Evolutionary conservation across 2,329 filamentous ascomycete genomes (phyloP).

Genomic region (Microsporum canis): DNA sequence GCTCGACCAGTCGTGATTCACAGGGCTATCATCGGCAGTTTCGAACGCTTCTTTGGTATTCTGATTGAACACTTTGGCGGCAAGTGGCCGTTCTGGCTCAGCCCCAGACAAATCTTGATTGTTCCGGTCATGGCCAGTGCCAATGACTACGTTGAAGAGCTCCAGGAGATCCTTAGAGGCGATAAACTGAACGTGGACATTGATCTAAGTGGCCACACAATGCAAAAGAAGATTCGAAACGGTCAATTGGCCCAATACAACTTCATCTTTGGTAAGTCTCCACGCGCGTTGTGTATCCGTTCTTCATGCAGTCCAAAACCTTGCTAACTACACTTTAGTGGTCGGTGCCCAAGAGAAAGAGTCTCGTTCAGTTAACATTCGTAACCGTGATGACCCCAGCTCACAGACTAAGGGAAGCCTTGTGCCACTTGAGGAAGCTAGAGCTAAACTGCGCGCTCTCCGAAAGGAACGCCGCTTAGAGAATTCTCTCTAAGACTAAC

Average conservation of each 20-base stretch:
- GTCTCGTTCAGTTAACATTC: slow-evolving; percentile 49
- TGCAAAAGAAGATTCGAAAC: slow-evolving; percentile 43
- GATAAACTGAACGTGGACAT: slow-evolving; percentile 40
- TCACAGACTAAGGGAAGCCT: slow-evolving; percentile 53
- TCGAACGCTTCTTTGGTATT: slow-evolving; percentile 42
- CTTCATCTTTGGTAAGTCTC: slow-evolving; percentile 39
- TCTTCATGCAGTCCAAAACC: background rate
- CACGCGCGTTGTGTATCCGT: background rate
- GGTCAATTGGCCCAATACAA: slow-evolving; percentile 41
- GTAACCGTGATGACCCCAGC: slow-evolving; percentile 51
- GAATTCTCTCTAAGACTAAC: slow-evolving; percentile 25
- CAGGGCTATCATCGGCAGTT: slow-evolving; percentile 41
- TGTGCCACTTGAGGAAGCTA: slow-evolving; percentile 48
- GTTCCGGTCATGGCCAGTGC: slow-evolving; percentile 41
- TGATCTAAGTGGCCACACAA: slow-evolving; percentile 39
- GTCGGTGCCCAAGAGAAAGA: slow-evolving; percentile 53
- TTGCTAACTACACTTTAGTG: slow-evolving; percentile 28
- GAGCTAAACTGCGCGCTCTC: slow-evolving; percentile 41
- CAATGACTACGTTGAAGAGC: slow-evolving; percentile 39
- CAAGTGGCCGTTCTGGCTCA: slow-evolving; percentile 45
- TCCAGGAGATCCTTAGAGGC: slow-evolving; percentile 34
- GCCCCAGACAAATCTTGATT: slow-evolving; percentile 40
- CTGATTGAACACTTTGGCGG: slow-evolving; percentile 42
- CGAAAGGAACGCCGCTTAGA: slow-evolving; percentile 37
- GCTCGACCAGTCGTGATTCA: slow-evolving; percentile 43